Conservation (phyloP, 371 early-diverging fungal species). For the Batrachochytrium dendrobatidis region DNA sequence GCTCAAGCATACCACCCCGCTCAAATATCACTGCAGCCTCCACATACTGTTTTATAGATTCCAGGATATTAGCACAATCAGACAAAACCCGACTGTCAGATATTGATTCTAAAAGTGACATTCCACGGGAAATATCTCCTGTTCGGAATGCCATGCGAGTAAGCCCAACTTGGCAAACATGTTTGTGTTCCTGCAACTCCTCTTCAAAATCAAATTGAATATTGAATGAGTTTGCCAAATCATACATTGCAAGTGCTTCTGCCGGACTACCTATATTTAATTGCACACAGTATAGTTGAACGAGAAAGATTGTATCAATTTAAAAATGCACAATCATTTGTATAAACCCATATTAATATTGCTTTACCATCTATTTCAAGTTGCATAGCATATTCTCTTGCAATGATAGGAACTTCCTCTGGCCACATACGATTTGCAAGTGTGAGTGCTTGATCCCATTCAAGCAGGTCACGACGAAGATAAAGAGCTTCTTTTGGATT, state of each 20-base stretch:
- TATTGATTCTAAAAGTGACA: slow-evolving; percentile 31
- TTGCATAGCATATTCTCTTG: slow-evolving; percentile 37
- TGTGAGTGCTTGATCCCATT: slow-evolving; percentile 45
- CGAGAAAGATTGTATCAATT: background rate
- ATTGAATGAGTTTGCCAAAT: slow-evolving; percentile 26
- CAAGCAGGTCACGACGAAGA: slow-evolving; percentile 33
- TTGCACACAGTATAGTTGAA: slow-evolving; percentile 5
- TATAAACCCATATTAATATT: no score
- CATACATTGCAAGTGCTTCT: slow-evolving; percentile 41
- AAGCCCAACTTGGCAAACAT: slow-evolving; percentile 32
- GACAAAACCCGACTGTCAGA: slow-evolving; percentile 29
- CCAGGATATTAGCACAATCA: slow-evolving; percentile 40
- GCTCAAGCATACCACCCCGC: slow-evolving; percentile 32
- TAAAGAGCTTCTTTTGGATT: slow-evolving; percentile 35
- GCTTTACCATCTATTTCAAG: slow-evolving; percentile 37
- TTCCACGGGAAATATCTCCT: slow-evolving; percentile 43
- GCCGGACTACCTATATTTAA: slow-evolving; percentile 20
- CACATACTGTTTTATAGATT: slow-evolving; percentile 32
- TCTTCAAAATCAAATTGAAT: slow-evolving; percentile 3
- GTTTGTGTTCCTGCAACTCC: slow-evolving; percentile 26
- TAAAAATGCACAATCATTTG: background rate
- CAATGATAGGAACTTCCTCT: slow-evolving; percentile 31
- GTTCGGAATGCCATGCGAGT: slow-evolving; percentile 37
- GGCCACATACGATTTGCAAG: slow-evolving; percentile 36
- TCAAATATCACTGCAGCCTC: slow-evolving; percentile 39